These are phyloP conservation scores for Nakazawaea siamensis DNA, from an alignment of 805 yeast genomes.

Conservation along the genomic window DNA sequence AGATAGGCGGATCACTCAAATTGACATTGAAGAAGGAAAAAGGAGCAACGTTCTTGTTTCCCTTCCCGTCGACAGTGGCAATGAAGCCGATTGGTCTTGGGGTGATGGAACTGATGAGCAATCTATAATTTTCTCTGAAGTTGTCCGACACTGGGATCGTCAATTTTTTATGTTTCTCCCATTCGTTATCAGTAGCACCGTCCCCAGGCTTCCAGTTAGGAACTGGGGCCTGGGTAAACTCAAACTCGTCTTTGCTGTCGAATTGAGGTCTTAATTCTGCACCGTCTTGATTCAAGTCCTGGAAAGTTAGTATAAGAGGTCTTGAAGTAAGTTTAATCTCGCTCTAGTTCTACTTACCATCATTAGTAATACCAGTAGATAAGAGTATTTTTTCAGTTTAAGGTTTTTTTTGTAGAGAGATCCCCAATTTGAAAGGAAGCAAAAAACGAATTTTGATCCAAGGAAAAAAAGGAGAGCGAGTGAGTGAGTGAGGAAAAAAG, in stretches of 20 bases:
- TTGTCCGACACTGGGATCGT: slow-evolving; percentile 39
- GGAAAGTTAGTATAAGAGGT: too few species aligned
- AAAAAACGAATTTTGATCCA: too few species aligned
- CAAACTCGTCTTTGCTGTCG: slow-evolving; percentile 2
- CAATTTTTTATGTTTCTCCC: slow-evolving; percentile 37
- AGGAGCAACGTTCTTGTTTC: slow-evolving; percentile 48
- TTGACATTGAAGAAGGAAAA: slow-evolving; percentile 45
- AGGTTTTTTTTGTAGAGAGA: too few species aligned
- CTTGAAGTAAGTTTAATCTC: too few species aligned
- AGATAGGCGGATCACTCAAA: slow-evolving; percentile 50
- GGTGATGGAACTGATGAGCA: slow-evolving; percentile 41
- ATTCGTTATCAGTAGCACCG: slow-evolving; percentile 36
- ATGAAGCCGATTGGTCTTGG: slow-evolving; percentile 60
- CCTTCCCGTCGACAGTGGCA: slow-evolving; percentile 35
- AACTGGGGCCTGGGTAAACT: slow-evolving; percentile 12
- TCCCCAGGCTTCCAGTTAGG: slow-evolving; percentile 38
- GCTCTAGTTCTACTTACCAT: not conserved
- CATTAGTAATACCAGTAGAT: not conserved
- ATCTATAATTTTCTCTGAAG: slow-evolving; percentile 40
- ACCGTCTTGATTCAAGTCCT: slow-evolving; percentile 7
- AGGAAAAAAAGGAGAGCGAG: too few species aligned
- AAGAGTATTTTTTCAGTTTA: too few species aligned
- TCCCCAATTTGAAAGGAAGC: too few species aligned
- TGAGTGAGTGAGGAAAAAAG: too few species aligned
- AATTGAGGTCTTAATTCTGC: slow-evolving; percentile 10